Evolutionary conservation across 2,329 filamentous ascomycete species (phyloP).

Genomic region (Penicillium sp.): DNA sequence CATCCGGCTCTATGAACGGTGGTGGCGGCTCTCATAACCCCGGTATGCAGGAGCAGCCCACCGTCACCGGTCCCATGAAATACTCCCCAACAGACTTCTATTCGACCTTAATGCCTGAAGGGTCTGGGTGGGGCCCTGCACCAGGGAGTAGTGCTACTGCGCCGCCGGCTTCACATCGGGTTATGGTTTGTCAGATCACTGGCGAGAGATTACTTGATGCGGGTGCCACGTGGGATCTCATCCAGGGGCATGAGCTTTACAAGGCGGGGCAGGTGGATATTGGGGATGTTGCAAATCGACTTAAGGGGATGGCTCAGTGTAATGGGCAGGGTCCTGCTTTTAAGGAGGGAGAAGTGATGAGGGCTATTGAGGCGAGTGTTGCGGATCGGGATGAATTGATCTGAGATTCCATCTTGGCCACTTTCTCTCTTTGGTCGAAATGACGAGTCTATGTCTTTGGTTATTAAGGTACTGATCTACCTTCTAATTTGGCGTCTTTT

Average conservation of each 20-base stretch:
- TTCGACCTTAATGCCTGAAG: slow-evolving; percentile 59
- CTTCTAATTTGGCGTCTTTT: background rate
- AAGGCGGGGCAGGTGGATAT: slow-evolving; percentile 78
- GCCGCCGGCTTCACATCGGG: slow-evolving; percentile 58
- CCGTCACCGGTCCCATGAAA: slow-evolving; percentile 65
- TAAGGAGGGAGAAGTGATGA: slow-evolving; percentile 69
- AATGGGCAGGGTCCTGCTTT: slow-evolving; percentile 89
- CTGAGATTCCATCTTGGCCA: slow-evolving; percentile 35
- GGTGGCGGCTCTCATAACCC: slow-evolving; percentile 41
- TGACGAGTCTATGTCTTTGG: slow-evolving; percentile 3
- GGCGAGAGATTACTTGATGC: slow-evolving; percentile 72
- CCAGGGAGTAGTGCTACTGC: background rate
- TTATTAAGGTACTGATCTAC: background rate
- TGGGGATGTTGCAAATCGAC: slow-evolving; percentile 72
- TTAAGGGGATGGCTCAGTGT: slow-evolving; percentile 75
- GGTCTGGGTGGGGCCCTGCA: slow-evolving; percentile 6
- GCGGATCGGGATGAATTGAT: slow-evolving; percentile 77
- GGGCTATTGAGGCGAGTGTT: slow-evolving; percentile 76
- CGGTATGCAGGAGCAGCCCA: slow-evolving; percentile 40
- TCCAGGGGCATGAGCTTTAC: slow-evolving; percentile 77
- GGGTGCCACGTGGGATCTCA: slow-evolving; percentile 84
- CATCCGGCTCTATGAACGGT: slow-evolving; percentile 51
- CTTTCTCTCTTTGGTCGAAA: background rate
- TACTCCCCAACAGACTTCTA: slow-evolving; percentile 75
- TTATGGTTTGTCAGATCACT: slow-evolving; percentile 61